Percentiles rank a stretch among this genome's conserved stretches.
Evolutionary conservation across 805 yeast genomes (phyloP).

Genomic region (Candida qinlingensis): DNA sequence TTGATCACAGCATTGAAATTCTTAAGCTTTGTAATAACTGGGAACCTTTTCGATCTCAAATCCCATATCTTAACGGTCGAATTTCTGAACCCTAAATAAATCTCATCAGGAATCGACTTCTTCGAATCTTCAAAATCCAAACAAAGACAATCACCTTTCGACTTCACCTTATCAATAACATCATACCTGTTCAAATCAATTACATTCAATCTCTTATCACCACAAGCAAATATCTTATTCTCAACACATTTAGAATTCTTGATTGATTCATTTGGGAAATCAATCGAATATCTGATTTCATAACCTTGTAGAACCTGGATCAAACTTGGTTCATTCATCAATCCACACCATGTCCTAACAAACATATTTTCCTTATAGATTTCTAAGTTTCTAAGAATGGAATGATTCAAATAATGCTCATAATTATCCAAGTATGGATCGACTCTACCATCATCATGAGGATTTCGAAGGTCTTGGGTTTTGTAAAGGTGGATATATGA

Average conservation of each 20-base stretch:
- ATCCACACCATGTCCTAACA: constrained; percentile 20
- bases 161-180: neutral
- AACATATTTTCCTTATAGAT: neutral
- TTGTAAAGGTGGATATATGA: neutral
- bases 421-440: neutral
- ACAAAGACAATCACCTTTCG: constrained; percentile 16
- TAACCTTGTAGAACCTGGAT: constrained; percentile 1
- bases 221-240: neutral
- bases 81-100: constrained; percentile 16
- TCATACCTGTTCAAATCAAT: constrained; percentile 1
- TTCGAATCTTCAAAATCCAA: constrained; percentile 7
- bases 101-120: neutral
- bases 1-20: constrained; percentile 9
- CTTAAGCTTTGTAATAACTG: neutral
- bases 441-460: neutral
- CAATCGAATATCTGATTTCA: constrained; percentile 1
- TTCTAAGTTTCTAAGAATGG: constrained; percentile 1
- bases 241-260: neutral
- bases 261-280: constrained; percentile 1
- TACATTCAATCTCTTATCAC: neutral
- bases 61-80: constrained; percentile 17
- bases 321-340: constrained; percentile 19
- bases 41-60: constrained; percentile 6
- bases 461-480: neutral
- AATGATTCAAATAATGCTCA: neutral